phyloP scores from a whole-genome alignment of 768 basidiomycete species.

The Pleurotus ostreatus region DNA sequence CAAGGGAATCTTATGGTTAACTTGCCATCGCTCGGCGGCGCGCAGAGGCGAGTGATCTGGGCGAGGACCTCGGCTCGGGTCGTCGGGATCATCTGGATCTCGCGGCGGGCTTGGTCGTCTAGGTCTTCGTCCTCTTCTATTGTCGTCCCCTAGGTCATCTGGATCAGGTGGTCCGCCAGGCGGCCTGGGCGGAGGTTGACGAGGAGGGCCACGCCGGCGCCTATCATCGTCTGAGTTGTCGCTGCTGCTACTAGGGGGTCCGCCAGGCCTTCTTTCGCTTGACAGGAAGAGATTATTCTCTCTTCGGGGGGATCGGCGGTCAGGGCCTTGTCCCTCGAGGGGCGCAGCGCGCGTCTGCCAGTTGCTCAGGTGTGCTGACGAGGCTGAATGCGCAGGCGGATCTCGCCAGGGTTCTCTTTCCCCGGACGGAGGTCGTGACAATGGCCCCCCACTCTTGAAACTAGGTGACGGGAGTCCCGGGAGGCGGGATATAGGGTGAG shows the following conservation, averaged over 20 bases:
- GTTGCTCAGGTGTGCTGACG: no score
- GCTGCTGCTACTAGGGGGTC: no score
- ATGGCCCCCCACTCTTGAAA: background rate
- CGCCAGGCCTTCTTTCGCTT: background rate
- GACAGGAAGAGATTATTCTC: background rate
- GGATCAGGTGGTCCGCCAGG: no score
- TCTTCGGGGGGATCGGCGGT: background rate
- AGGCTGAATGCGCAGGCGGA: no score
- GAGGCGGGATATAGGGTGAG: background rate
- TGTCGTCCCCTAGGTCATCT: no score
- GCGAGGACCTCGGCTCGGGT: no score
- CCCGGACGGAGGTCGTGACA: background rate
- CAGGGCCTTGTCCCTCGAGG: no score
- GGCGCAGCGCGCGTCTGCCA: no score
- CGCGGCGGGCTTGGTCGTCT: background rate
- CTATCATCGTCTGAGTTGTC: no score
- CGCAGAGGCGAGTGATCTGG: background rate
- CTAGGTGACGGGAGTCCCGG: background rate
- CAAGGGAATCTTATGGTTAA: background rate
- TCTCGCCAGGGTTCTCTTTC: background rate
- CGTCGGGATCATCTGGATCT: background rate
- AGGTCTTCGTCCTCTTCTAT: background rate
- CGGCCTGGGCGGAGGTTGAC: no score
- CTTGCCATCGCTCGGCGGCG: background rate
- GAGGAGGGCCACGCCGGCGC: no score